phyloP scores from a whole-genome alignment of 306 rosid species.

The Oxytropis ochrocephala region DNA sequence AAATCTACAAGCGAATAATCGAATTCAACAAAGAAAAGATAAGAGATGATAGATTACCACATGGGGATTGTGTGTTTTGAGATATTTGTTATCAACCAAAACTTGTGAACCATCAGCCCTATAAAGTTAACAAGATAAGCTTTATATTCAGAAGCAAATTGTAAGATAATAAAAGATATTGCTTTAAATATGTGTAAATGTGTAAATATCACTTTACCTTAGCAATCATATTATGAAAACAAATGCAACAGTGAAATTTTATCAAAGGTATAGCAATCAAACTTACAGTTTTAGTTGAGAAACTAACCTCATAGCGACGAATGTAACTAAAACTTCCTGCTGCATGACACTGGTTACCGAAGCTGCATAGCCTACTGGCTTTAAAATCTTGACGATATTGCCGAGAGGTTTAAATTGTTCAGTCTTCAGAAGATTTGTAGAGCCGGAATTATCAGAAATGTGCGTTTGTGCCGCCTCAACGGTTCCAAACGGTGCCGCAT shows the following conservation, averaged over 20 bases:
- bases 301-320: slow-evolving; percentile 65
- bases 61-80: slow-evolving; percentile 54
- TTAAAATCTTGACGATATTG: slow-evolving; percentile 59
- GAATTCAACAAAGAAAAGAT: not conserved
- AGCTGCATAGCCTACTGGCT: slow-evolving; percentile 62
- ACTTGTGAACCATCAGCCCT: slow-evolving; percentile 91
- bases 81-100: slow-evolving; percentile 71
- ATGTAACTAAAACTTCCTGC: slow-evolving; percentile 55
- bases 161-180: not conserved
- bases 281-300: not conserved
- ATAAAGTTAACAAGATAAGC: slow-evolving; percentile 14
- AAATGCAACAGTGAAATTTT: not conserved
- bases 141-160: slow-evolving; percentile 7
- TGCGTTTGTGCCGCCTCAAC: slow-evolving; percentile 22
- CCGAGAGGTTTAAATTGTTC: slow-evolving; percentile 32
- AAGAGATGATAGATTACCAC: slow-evolving; percentile 43
- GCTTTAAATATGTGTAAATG: not conserved
- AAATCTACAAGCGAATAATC: not conserved
- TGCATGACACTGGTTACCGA: slow-evolving; percentile 33
- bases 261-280: not conserved
- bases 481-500: slow-evolving; percentile 19
- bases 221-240: not conserved
- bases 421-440: slow-evolving; percentile 19
- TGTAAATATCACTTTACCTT: not conserved
- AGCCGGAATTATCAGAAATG: slow-evolving; percentile 31